Evolutionary conservation across 164 flowering plant species (phyloP).

Genomic region (Aristolochia contorta): DNA sequence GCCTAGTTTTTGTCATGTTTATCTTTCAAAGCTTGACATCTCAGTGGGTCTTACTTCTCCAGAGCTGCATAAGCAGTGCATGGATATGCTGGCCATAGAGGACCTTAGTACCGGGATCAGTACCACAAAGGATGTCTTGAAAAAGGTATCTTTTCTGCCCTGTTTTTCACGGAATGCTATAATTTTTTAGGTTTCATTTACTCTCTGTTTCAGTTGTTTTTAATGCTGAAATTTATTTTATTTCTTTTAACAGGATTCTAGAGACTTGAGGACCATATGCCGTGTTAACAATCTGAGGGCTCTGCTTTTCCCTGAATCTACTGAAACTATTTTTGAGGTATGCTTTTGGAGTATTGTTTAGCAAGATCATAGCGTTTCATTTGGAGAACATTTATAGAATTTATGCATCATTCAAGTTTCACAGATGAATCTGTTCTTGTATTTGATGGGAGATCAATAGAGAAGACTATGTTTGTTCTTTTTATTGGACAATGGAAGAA

Average conservation of each 20-base stretch:
- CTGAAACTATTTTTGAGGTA: constrained; percentile 58
- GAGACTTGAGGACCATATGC: constrained; percentile 14
- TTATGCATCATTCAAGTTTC: too few relatives aligned
- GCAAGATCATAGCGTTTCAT: background rate
- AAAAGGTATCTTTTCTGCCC: constrained; percentile 28
- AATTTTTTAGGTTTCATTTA: background rate
- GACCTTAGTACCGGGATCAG: constrained; percentile 19
- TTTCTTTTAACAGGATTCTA: constrained; percentile 24
- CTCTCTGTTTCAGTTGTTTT: background rate
- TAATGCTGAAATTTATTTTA: background rate
- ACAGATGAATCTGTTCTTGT: too few relatives aligned
- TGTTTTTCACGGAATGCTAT: background rate
- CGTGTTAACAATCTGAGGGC: constrained; percentile 8
- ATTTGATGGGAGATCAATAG: too few relatives aligned
- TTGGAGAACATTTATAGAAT: too few relatives aligned
- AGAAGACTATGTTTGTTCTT: too few relatives aligned
- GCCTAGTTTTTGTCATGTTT: constrained; percentile 20
- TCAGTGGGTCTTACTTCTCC: constrained; percentile 53
- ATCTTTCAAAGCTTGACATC: constrained; percentile 76
- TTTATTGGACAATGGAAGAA: too few relatives aligned
- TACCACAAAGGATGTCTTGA: constrained; percentile 12
- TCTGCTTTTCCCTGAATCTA: constrained; percentile 30
- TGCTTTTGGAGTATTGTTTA: background rate
- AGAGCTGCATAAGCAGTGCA: constrained; percentile 45
- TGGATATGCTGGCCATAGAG: constrained; percentile 24